Base-by-base conservation (phyloP, 2,329 filamentous ascomycete species). In the Huntiella decipiens region DNA sequence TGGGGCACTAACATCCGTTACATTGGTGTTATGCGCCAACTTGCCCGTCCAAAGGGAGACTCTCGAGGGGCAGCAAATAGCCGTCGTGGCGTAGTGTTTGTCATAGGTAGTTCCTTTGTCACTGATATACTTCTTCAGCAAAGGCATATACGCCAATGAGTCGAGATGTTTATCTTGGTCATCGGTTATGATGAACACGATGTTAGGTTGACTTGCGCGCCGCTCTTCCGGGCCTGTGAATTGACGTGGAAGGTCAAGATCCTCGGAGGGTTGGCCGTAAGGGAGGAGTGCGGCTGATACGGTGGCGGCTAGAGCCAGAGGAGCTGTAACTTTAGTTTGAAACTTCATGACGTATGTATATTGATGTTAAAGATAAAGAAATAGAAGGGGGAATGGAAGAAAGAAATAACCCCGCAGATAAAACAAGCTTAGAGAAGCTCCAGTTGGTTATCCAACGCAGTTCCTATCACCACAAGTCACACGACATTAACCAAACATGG, bases 121-220 rank as follows among this genome's bases (percentile, higher is more conserved):
- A 5, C 63, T 58, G 2, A 81, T 54, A 51, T 74, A 65, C 50
- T 72, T 67, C 38, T 68, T 59, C 0, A 77, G 62, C 3, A 65
- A 58, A 0, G 71, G 73, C 57, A 73, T 73, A 52, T 77, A 76
- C 1, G 68, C 61, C 3, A 79, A 52, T 0, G 75, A 80, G 46
- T 73, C 61, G 55, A 80, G 63, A 48, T 74, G 68, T 8, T 74
- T 59, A 53, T 80, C 76, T 53, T 80, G 77, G 51, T 81, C 77
- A 51, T 81, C 77, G 0, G 74, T 77, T 31, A 80, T 61, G 50
- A 80, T 69, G 54, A 81, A 77, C 31, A 81, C 60, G 44, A 80
- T 70, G 53, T 80, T 80, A 0, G 70, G 66, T 17, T 51, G 42
- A 22, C 47, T 47, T 15, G 34, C 8, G 7, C 22, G 22, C 22